Evolutionary conservation across 2,329 filamentous ascomycete species (phyloP), one percentile per base, ranked within the genome.

Genomic region (Metarhizium robertsii): DNA sequence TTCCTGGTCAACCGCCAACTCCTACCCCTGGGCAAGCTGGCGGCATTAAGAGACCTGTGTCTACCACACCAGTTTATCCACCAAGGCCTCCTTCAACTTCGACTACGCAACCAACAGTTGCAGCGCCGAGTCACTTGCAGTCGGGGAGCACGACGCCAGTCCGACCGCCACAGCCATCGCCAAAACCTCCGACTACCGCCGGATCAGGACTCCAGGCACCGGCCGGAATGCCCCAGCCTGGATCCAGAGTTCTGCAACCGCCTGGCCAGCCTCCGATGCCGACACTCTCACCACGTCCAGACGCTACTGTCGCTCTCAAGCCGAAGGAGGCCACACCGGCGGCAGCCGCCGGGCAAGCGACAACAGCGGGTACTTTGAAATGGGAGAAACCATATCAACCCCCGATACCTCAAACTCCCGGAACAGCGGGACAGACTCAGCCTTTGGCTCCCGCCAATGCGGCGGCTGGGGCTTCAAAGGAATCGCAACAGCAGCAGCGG

Each of bases 301-400:
- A 72, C 13, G 58, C 40, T 47, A 29, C 53, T 20, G 48, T 29
- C 30, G 51, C 63, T 16, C 61, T 61, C 53, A 72, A 67, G 55
- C 59, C 63, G 8, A 69, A 67, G 49, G 65, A 69, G 20, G 30
- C 48, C n/a, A 59, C 57, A 2, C 56, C 57, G n/a, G 54, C 59
- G 18, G 54, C 25, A 25, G 25, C 62, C 6, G 56, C 62, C 4
- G 18, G 13, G 20, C 45, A 29, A 30, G 45, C 20, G 14, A 13
- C 49, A 18, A 18, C 30, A 2, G 11, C 49, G 20, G 53, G 53
- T 30, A 38, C 38, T n/a, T 56, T 73, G 18, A 74, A 73, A 54
- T 74, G 72, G 72, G 72, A 74, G 60, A 72, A 71, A 60, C 70
- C 72, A 11, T 72, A 73, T 57, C 71, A 72, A 54, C 71, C 71